Conservation (phyloP, 1,139 yeast species). For the Candida pseudoviswanathii region DNA sequence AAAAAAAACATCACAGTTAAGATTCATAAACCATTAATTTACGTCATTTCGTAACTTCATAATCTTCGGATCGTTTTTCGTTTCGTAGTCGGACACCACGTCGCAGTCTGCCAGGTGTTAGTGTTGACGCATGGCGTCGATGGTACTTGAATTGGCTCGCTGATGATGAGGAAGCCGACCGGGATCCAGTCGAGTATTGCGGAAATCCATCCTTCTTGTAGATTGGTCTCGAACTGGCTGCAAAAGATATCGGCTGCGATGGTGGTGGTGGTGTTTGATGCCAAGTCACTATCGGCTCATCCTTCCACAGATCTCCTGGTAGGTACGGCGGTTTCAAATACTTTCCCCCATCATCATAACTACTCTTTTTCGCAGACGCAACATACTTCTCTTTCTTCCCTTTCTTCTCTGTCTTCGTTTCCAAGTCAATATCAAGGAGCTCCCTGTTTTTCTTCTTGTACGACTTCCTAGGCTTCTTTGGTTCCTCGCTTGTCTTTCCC, state of each 20-base stretch:
- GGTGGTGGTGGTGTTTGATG: neutral
- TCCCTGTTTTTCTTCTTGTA: neutral
- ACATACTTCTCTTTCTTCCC: too few species aligned
- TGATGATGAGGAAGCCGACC: neutral
- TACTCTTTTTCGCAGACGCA: too few species aligned
- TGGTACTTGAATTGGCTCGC: neutral
- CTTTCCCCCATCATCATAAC: too few species aligned
- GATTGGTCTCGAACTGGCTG: neutral
- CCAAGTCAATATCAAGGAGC: slow-evolving; percentile 2
- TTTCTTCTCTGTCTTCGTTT: neutral
- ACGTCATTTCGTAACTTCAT: too few species aligned
- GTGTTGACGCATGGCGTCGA: neutral
- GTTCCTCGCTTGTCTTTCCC: neutral
- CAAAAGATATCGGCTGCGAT: neutral
- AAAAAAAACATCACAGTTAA: too few species aligned
- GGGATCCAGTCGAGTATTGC: neutral
- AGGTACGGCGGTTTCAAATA: too few species aligned
- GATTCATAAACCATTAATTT: neutral
- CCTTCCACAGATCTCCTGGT: too few species aligned
- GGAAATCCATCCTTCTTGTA: neutral
- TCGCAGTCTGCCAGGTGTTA: neutral
- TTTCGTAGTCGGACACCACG: neutral
- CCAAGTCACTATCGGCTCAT: too few species aligned
- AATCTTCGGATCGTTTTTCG: too few species aligned
- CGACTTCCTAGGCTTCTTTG: neutral